A percentile compares a stretch with the other conserved stretches of the same genome.
These are phyloP conservation scores for Monosporozyma siamensis DNA, from an alignment of 805 yeast genomes.

Conservation along the genomic window DNA sequence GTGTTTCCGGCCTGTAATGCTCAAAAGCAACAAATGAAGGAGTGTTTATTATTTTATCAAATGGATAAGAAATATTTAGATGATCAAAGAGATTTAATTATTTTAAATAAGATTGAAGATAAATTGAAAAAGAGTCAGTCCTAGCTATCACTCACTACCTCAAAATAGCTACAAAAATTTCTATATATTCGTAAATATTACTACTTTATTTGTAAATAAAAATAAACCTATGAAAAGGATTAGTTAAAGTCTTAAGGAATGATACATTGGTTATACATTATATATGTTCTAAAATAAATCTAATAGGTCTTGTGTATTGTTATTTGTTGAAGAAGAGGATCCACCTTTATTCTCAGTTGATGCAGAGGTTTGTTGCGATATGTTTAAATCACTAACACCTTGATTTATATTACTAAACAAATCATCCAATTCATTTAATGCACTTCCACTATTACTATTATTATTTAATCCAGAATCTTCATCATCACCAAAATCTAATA, in stretches of 20 bases:
- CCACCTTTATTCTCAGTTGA: not conserved
- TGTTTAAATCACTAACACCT: conserved; percentile 29
- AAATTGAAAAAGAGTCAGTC: conserved; percentile 8
- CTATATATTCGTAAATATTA: not conserved
- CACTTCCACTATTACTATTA: conserved; percentile 29
- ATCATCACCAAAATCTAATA: conserved; percentile 78
- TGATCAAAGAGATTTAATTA: conserved; percentile 54
- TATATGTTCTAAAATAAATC: conserved; percentile 18
- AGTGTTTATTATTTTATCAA: conserved; percentile 55
- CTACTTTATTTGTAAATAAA: too few relatives aligned
- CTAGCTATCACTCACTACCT: too few relatives aligned
- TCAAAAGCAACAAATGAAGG: conserved; percentile 49
- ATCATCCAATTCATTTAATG: conserved; percentile 69
- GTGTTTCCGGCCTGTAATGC: conserved; percentile 58
- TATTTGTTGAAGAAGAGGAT: too few relatives aligned
- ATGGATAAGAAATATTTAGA: conserved; percentile 52
- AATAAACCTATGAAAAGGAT: too few relatives aligned
- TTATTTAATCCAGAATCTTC: conserved; percentile 21
- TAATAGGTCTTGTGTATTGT: conserved; percentile 23
- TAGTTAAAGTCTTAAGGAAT: too few relatives aligned
- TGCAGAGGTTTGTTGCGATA: not conserved
- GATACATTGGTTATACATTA: too few relatives aligned
- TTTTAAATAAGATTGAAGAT: conserved; percentile 43
- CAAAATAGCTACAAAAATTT: not conserved
- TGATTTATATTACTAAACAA: conserved; percentile 32